phyloP scores from a whole-genome alignment of 768 basidiomycete genomes.

The Mycena indigotica region DNA sequence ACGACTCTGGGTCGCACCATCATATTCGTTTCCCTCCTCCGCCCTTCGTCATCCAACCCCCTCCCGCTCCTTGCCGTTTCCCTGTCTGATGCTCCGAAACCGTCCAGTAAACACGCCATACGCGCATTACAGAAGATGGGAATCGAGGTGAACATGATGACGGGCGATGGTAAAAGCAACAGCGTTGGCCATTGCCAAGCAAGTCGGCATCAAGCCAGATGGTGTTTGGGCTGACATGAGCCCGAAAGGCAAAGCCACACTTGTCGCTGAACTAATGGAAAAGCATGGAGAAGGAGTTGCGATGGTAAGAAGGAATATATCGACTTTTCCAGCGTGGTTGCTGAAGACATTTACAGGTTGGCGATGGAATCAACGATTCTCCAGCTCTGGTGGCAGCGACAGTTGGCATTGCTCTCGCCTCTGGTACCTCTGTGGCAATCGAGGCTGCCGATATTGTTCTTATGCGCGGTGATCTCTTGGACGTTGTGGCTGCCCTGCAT shows the following conservation, averaged over 20 bases:
- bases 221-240: slow-evolving; percentile 92
- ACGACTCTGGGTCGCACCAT: slow-evolving; percentile 76
- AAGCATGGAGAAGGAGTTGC: slow-evolving; percentile 75
- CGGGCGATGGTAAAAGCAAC: slow-evolving; percentile 88
- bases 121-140: slow-evolving; percentile 84
- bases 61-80: slow-evolving; percentile 79
- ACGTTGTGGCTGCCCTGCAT: slow-evolving; percentile 95
- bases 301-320: no score
- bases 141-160: slow-evolving; percentile 90
- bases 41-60: slow-evolving; percentile 43
- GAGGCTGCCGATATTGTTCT: slow-evolving; percentile 98
- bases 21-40: slow-evolving; percentile 77
- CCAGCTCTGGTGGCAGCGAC: slow-evolving; percentile 95
- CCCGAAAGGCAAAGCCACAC: slow-evolving; percentile 91
- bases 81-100: slow-evolving; percentile 84
- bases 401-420: slow-evolving; percentile 94
- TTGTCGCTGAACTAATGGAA: slow-evolving; percentile 80
- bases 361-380: slow-evolving; percentile 99
- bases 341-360: slow-evolving; percentile 60
- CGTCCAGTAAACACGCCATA: slow-evolving; percentile 82
- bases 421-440: slow-evolving; percentile 95
- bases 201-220: slow-evolving; percentile 83
- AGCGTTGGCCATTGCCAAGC: slow-evolving; percentile 83
- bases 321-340: no score
- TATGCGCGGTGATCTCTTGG: slow-evolving; percentile 94